Percentiles rank a stretch among this genome's conserved stretches.
These are phyloP conservation scores for Metschnikowia proteae DNA, from an alignment of 805 yeast species.

Conservation along the genomic window DNA sequence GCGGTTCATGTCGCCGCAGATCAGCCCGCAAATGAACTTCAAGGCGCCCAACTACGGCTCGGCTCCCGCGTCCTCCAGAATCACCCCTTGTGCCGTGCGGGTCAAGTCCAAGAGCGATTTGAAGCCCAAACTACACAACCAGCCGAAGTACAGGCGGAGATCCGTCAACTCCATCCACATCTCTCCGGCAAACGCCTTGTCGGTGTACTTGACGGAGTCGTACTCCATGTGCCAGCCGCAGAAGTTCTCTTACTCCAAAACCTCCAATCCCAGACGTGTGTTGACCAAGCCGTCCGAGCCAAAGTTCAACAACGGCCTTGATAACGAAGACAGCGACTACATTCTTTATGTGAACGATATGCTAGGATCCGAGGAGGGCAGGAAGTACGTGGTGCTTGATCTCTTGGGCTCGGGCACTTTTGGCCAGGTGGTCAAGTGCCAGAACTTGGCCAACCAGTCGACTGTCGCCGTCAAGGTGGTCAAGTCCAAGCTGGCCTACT, in stretches of 20 bases:
- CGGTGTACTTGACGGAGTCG: conserved; percentile 72
- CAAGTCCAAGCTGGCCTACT: conserved; percentile 84
- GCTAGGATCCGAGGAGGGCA: conserved; percentile 78
- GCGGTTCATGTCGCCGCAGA: conserved; percentile 13
- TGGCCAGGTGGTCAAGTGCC: conserved; percentile 97
- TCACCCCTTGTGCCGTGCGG: conserved; percentile 46
- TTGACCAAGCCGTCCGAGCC: conserved; percentile 91
- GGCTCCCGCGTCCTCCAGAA: conserved; percentile 6
- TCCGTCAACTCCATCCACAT: conserved; percentile 59
- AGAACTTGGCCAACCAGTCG: conserved; percentile 71
- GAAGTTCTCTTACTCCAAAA: conserved; percentile 71
- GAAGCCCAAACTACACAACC: conserved; percentile 55
- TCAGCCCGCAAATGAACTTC: conserved; percentile 6
- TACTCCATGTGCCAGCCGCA: conserved; percentile 80
- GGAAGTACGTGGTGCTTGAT: conserved; percentile 85
- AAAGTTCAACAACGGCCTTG: conserved; percentile 73
- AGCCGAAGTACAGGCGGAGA: conserved; percentile 69
- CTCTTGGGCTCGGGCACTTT: conserved; percentile 95
- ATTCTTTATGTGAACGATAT: conserved; percentile 93
- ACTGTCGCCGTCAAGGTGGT: conserved; percentile 93
- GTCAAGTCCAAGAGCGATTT: conserved; percentile 48
- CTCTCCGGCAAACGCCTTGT: conserved; percentile 78
- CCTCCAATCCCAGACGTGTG: conserved; percentile 87
- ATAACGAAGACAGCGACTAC: conserved; percentile 86
- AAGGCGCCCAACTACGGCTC: not conserved